Evolutionary conservation across 805 yeast genomes (phyloP).

Genomic region (Wickerhamomyces kurtzmanii): DNA sequence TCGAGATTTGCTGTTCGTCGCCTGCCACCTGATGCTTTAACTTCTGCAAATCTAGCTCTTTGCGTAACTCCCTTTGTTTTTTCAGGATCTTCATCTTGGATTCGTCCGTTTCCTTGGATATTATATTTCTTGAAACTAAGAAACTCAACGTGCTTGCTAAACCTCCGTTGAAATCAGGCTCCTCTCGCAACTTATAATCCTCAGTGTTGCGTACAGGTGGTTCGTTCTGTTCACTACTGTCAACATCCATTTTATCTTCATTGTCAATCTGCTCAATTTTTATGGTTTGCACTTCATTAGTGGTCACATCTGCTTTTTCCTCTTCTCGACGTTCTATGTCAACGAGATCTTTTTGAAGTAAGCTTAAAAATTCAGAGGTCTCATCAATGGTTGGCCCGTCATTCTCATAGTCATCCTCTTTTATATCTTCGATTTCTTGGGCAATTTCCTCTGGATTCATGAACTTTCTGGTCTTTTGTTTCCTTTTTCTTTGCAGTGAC

Average conservation of each 20-base stretch:
- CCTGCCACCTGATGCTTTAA: conserved; percentile 8
- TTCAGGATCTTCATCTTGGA: conserved; percentile 6
- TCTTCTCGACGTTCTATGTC: not conserved
- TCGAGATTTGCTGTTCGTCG: conserved; percentile 9
- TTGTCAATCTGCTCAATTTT: not conserved
- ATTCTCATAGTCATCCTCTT: conserved; percentile 5
- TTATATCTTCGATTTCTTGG: conserved; percentile 7
- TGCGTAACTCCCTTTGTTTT: conserved; percentile 5
- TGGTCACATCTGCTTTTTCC: not conserved
- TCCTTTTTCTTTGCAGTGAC: conserved; percentile 10
- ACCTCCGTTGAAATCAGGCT: conserved; percentile 12
- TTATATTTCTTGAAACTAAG: conserved; percentile 11
- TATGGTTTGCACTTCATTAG: not conserved
- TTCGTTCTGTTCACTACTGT: not conserved
- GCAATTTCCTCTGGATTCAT: conserved; percentile 13
- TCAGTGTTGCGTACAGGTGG: not conserved
- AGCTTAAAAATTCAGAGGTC: conserved; percentile 23
- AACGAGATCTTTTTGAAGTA: conserved; percentile 8
- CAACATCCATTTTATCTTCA: not conserved
- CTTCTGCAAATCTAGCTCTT: conserved; percentile 7
- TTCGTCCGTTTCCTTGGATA: conserved; percentile 4
- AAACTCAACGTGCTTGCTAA: conserved; percentile 13
- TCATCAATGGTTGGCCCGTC: conserved; percentile 22
- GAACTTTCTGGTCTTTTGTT: conserved; percentile 8
- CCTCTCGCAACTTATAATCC: conserved; percentile 1